Evolutionary conservation across 805 yeast genomes (phyloP).

Genomic region (Candida schatavii): DNA sequence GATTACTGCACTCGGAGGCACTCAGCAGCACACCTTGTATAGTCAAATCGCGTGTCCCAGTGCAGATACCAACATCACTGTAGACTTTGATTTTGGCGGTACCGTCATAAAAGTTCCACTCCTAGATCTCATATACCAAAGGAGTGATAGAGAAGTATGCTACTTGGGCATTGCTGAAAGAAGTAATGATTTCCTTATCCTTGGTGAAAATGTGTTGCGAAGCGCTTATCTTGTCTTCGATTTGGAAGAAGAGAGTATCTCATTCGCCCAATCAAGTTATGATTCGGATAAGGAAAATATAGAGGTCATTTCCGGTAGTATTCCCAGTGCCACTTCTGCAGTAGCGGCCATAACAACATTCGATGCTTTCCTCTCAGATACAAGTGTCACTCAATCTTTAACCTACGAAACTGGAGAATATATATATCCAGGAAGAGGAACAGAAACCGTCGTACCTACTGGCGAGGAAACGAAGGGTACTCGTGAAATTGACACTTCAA

Average conservation of each 20-base stretch:
- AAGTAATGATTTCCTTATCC: constrained; percentile 19
- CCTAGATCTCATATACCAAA: constrained; percentile 11
- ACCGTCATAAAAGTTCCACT: constrained; percentile 48
- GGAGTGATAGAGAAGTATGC: neutral
- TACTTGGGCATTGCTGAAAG: neutral
- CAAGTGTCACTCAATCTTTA: no score
- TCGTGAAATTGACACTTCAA: no score
- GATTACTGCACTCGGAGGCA: neutral
- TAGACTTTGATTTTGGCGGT: constrained; percentile 57
- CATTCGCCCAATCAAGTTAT: constrained; percentile 42
- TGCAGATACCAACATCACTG: constrained; percentile 18
- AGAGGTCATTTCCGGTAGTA: constrained; percentile 41
- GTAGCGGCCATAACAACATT: no score
- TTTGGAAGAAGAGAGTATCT: constrained; percentile 53
- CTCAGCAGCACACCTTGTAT: constrained; percentile 29
- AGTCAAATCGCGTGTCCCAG: constrained; percentile 46
- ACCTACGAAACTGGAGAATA: neutral
- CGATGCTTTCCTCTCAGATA: no score
- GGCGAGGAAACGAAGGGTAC: neutral
- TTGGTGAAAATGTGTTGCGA: constrained; percentile 68
- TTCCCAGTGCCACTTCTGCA: constrained; percentile 61
- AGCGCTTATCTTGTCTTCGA: constrained; percentile 67
- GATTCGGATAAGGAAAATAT: constrained; percentile 39
- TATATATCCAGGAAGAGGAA: neutral
- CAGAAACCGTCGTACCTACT: neutral